Conservation (phyloP, 345 rosid species). For the Adansonia digitata region DNA sequence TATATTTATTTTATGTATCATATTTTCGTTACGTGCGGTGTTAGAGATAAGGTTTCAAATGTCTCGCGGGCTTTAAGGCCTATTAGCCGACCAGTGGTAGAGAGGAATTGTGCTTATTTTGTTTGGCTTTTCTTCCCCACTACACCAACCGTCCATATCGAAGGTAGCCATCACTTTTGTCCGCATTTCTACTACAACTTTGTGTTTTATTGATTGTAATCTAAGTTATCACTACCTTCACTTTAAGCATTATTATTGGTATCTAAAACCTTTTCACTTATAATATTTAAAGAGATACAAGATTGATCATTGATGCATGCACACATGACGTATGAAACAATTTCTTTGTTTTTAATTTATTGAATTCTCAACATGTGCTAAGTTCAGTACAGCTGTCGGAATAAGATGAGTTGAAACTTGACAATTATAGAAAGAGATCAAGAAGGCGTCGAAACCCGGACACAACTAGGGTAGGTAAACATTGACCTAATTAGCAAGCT, state of each 20-base stretch:
- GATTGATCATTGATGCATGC: constrained; percentile 1
- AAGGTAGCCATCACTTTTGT: constrained; percentile 25
- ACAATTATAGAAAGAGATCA: too few relatives aligned
- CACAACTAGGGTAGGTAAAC: too few relatives aligned
- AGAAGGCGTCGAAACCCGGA: too few relatives aligned
- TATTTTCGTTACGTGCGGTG: too few relatives aligned
- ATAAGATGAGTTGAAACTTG: too few relatives aligned
- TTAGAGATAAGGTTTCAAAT: constrained; percentile 42
- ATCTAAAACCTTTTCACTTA: constrained; percentile 2
- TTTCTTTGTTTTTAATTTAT: background rate
- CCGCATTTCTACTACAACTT: constrained; percentile 15
- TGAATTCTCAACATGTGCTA: too few relatives aligned
- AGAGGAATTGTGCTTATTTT: constrained; percentile 26
- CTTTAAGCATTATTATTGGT: constrained; percentile 18
- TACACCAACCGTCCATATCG: constrained; percentile 24
- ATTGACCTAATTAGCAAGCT: too few relatives aligned
- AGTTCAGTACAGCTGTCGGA: too few relatives aligned
- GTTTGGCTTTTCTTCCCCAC: constrained; percentile 27
- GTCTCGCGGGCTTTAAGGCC: constrained; percentile 27
- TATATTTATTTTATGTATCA: too few relatives aligned
- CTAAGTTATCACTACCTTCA: constrained; percentile 24
- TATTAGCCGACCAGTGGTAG: constrained; percentile 19
- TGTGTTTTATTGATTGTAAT: constrained; percentile 21
- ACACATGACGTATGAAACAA: background rate
- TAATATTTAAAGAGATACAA: background rate